These are phyloP conservation scores for Pharnaceum exiguum DNA, from an alignment of 148 eudicot species.

Conservation along the genomic window DNA sequence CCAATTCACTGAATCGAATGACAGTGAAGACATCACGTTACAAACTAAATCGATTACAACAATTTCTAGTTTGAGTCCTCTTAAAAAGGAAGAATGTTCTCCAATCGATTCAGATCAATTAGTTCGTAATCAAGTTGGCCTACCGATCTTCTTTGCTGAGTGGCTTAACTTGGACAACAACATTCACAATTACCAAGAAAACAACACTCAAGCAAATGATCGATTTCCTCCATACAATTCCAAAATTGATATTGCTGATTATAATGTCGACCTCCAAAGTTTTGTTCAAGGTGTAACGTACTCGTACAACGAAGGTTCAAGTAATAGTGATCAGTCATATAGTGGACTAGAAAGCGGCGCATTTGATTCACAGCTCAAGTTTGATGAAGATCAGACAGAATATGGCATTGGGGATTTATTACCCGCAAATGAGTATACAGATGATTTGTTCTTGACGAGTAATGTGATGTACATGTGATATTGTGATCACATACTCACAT, in stretches of 20 bases:
- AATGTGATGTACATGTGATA: constrained; percentile 18
- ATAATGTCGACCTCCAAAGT: constrained; percentile 12
- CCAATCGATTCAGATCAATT: constrained; percentile 1
- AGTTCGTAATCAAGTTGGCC: not conserved
- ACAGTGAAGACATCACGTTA: constrained; percentile 11
- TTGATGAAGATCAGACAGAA: constrained; percentile 23
- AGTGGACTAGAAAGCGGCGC: constrained; percentile 1
- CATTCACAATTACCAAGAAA: not conserved
- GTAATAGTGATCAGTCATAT: constrained; percentile 6
- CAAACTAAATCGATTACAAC: constrained; percentile 12
- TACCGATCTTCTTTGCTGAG: constrained; percentile 38
- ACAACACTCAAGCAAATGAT: constrained; percentile 1
- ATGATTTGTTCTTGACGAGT: constrained; percentile 6
- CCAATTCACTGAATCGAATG: not conserved
- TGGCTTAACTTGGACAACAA: constrained; percentile 29
- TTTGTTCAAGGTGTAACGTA: constrained; percentile 13
- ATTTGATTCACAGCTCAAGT: constrained; percentile 15
- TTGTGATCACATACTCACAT: too few species aligned
- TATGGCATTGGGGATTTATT: constrained; percentile 18
- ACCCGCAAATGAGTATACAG: constrained; percentile 10
- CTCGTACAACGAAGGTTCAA: constrained; percentile 16
- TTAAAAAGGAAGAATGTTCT: constrained; percentile 4
- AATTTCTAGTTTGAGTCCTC: constrained; percentile 19
- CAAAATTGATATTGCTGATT: not conserved
- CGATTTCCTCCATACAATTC: constrained; percentile 3